Evolutionary conservation across 2,329 filamentous ascomycete genomes (phyloP), one percentile per base, ranked within the genome.

Genomic region (Colletotrichum chrysophilum): DNA sequence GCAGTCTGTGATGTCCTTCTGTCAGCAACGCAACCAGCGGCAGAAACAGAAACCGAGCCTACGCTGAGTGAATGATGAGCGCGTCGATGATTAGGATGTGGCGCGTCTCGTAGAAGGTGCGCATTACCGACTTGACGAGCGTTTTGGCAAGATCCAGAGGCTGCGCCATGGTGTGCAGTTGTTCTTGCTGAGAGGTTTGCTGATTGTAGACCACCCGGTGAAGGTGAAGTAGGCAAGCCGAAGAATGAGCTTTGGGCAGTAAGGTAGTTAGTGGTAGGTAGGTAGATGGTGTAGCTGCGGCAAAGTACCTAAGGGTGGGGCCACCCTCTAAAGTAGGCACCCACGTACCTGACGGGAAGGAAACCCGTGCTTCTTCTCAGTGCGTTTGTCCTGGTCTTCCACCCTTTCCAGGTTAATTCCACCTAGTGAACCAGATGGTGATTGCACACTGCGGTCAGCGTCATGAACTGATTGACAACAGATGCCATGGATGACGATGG

Each of bases 1-100:
- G 94, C 75, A 98, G 89, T 90, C 94, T 85, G 90, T 93, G 43
- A 21, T 52, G 43, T 21, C 6, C 58, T 85, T 95, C 94, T 74
- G 93, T 90, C 76, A 96, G 58, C 71, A 43, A 68, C 52, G 18
- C 14, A 34, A 13, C 7, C 21, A 36, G 21, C 8, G 30, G 18
- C 56, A 10, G 26, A 7, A 28, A 32, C 21, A 21, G 62, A 38
- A 24, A 9, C 21, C 14, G 24, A 26, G 80, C 95, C 88, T 82
- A 98, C 91, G 88, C 86, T 82, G 94, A 95, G 85, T 98, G 96
- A 71, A 95, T 91, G 82, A 96, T 93, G 78, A 98, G 90, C 77
- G 96, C 95, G 88, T 98, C 96, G 70, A 98, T 89, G 62, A 98
- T 92, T 62, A 98, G 90, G 77, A 97, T 93, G 81, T 97, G 94